These are phyloP conservation scores for Musa schizocarpa DNA, from an alignment of 176 grass and related monocot genomes.

Conservation along the genomic window DNA sequence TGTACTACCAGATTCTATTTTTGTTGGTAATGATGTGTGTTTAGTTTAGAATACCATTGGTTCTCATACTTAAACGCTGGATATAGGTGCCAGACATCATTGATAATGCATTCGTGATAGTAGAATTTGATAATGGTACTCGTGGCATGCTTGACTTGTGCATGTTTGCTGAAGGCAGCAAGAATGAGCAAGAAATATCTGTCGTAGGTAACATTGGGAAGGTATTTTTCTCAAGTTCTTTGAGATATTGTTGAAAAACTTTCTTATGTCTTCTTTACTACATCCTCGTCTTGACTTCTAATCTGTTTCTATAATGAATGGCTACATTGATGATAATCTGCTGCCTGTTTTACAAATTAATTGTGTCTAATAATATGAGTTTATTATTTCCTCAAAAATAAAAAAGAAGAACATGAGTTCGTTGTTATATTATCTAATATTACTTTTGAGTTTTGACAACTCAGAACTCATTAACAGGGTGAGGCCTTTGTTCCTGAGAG, in stretches of 20 bases:
- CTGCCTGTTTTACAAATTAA: no score
- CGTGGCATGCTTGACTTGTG: conserved; percentile 94
- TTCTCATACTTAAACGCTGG: conserved; percentile 3
- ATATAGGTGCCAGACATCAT: conserved; percentile 83
- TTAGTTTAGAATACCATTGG: background rate
- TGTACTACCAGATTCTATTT: background rate
- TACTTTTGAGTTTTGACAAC: background rate
- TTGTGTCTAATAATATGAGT: no score
- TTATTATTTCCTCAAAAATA: background rate
- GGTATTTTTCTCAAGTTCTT: conserved; percentile 28
- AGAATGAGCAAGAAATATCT: conserved; percentile 90
- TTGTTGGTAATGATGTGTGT: background rate
- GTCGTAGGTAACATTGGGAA: conserved; percentile 83
- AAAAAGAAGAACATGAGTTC: background rate
- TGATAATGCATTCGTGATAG: conserved; percentile 87
- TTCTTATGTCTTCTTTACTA: background rate
- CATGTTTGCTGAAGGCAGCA: conserved; percentile 97
- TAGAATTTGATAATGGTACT: conserved; percentile 89
- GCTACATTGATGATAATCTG: no score
- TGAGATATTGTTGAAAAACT: background rate
- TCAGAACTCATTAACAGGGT: conserved; percentile 44
- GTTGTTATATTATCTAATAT: conserved; percentile 1
- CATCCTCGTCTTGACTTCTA: background rate
- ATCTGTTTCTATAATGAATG: no score
- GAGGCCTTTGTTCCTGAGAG: conserved; percentile 89